A percentile compares a stretch with the other conserved stretches of the same genome.
Conservation (phyloP, 1,284 basidiomycete species). For the Rhodotorula glutinis region DNA sequence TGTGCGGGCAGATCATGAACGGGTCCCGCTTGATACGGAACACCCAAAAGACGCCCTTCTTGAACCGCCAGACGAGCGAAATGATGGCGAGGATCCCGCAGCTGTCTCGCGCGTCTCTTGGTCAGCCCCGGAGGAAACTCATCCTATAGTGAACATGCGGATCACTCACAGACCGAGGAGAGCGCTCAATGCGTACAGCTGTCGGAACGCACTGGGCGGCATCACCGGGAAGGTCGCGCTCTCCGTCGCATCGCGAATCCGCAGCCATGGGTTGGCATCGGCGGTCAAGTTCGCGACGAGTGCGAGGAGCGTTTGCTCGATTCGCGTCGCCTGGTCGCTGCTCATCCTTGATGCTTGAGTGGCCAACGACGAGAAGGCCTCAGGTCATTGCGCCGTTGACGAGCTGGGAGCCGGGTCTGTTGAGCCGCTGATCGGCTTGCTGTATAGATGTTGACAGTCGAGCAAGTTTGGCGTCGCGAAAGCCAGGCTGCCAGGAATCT, state of each 20-base stretch:
- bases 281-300: background rate
- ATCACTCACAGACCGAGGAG: background rate
- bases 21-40: slow-evolving; percentile 4
- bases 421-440: no score
- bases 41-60: slow-evolving; percentile 14
- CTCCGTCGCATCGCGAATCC: background rate
- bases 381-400: no score
- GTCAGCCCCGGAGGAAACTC: no score
- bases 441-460: no score
- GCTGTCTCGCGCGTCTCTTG: background rate
- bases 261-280: slow-evolving; percentile 6
- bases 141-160: fast-evolving
- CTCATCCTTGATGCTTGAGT: no score
- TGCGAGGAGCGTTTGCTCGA: background rate
- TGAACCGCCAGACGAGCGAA: background rate
- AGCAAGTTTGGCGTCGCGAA: no score
- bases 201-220: no score
- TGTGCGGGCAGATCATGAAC: slow-evolving; percentile 9
- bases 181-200: slow-evolving; percentile 13
- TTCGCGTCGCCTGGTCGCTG: no score
- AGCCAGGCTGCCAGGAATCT: no score
- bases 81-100: slow-evolving; percentile 2
- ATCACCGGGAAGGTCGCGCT: background rate
- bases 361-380: no score
- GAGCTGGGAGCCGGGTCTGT: no score